Evolutionary conservation across 768 basidiomycete species (phyloP).

Genomic region (Suillus brevipes): DNA sequence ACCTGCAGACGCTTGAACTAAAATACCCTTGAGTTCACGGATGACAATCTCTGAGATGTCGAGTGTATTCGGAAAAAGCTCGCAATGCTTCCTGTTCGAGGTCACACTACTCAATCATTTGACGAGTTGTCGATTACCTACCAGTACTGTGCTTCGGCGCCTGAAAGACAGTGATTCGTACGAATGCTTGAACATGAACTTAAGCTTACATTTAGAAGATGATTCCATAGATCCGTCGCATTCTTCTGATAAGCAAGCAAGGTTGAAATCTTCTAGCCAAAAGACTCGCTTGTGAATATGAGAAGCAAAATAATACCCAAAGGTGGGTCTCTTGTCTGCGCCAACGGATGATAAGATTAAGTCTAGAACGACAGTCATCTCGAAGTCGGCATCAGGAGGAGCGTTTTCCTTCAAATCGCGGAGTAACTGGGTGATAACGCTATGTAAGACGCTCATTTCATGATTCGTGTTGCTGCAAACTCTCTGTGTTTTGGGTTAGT

Average conservation of each 20-base stretch:
- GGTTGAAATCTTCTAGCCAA: conserved; percentile 27
- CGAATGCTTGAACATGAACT: neutral
- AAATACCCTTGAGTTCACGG: conserved; percentile 20
- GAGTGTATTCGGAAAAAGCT: conserved; percentile 29
- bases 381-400: conserved; percentile 11
- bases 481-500: conserved; percentile 2
- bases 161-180: conserved; percentile 17
- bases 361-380: conserved; percentile 22
- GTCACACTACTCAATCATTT: neutral
- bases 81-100: conserved; percentile 29
- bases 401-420: neutral
- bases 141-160: conserved; percentile 32
- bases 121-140: conserved; percentile 11
- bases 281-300: conserved; percentile 29
- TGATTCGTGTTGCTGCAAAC: conserved; percentile 9
- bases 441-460: neutral
- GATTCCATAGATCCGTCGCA: conserved; percentile 14
- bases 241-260: conserved; percentile 24
- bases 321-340: neutral
- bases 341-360: neutral
- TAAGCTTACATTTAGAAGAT: conserved; percentile 25
- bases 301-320: conserved; percentile 28
- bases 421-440: neutral
- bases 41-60: conserved; percentile 20
- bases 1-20: conserved; percentile 34